Conservation (phyloP, 2,329 filamentous ascomycete genomes). For the Ambrosiella cleistominuta region DNA sequence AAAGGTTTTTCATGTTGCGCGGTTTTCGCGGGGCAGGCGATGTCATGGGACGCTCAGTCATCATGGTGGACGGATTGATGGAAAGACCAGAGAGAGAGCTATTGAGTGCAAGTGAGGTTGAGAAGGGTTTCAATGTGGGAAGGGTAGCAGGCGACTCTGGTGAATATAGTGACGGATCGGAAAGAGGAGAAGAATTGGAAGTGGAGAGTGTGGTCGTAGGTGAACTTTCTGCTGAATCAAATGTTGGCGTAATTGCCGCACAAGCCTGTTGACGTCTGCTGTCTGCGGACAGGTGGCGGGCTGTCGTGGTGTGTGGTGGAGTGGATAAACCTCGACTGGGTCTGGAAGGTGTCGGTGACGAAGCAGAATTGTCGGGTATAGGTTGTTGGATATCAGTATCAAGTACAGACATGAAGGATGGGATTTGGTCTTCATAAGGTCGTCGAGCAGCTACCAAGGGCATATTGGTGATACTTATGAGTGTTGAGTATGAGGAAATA, state of each 20-base stretch:
- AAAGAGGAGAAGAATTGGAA: constrained; percentile 75
- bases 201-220: constrained; percentile 89
- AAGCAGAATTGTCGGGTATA: background rate
- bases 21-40: constrained; percentile 52
- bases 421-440: constrained; percentile 52
- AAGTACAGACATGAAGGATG: constrained; percentile 61
- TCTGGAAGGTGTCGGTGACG: background rate
- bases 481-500: too few species aligned
- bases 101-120: constrained; percentile 33
- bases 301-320: background rate
- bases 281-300: background rate
- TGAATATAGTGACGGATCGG: constrained; percentile 81
- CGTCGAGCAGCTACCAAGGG: constrained; percentile 43
- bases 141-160: constrained; percentile 74
- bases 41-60: constrained; percentile 40
- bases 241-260: constrained; percentile 43
- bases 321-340: background rate
- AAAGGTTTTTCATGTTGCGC: constrained; percentile 73
- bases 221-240: constrained; percentile 82
- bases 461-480: constrained; percentile 26
- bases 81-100: constrained; percentile 22
- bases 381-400: constrained; percentile 32
- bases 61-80: constrained; percentile 24
- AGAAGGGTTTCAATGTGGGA: constrained; percentile 51
- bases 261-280: constrained; percentile 24